Base-by-base conservation (phyloP, 2,329 filamentous ascomycete species). In the Pseudocercospora fijiensis region DNA sequence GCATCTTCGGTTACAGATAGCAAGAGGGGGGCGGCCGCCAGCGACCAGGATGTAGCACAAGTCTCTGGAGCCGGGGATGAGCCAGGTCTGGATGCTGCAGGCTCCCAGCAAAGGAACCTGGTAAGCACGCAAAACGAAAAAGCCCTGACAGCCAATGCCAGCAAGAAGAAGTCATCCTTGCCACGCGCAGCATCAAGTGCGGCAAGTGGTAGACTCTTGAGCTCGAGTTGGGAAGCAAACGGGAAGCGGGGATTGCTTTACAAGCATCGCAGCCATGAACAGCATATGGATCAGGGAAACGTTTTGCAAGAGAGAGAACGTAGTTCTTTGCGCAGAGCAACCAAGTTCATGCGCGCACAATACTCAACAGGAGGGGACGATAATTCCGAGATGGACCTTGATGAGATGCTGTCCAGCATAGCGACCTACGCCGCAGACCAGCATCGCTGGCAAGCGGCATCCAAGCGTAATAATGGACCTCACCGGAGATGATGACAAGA, bases 331-430 rank as follows among this genome's bases (percentile, higher is more conserved):
- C 11, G n/a, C 30, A 56, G 22, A 56, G 30, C 27, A 24, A 10
- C 16, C 28, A 24, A 13, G 1, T 28, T 8, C 18, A 56, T 22
- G 51, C 53, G 41, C 18, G 16, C 4, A 52, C 18, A 37, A 27
- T 9, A 9, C 49, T 55, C 47, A 13, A 10, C 20, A 13, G 37
- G 28, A n/a, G 37, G 24, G 24, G 24, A 57, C 1, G 24, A 57
- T 9, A 41, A 22, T 16, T 28, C 24, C 4, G 49, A 60, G 26
- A 64, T 73, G 30, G 72, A 75, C 53, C 58, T 74, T 11, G 73
- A 75, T 53, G 71, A 75, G 52, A 58, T 75, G 27, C 59, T 74
- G 10, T 67, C 67, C 45, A 71, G 67, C 28, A 70, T 75, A 43
- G 70, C 67, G 4, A 57, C 64, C 16, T 69, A 70, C 57, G 71